Conservation (phyloP, 306 rosid species). For the Abrus precatorius region DNA sequence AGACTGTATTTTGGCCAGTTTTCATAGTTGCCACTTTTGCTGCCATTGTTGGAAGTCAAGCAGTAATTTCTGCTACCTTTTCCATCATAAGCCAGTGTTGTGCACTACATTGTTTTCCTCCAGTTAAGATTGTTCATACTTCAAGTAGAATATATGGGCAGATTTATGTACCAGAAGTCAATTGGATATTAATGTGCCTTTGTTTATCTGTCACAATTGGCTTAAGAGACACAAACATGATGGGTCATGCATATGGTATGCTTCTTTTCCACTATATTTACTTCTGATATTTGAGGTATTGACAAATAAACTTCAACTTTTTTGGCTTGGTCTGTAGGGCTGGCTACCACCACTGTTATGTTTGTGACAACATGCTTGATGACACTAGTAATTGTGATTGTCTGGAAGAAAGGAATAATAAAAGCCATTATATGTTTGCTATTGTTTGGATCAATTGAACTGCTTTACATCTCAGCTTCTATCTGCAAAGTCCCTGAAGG, state of each 20-base stretch:
- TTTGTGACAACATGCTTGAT: slow-evolving; percentile 68
- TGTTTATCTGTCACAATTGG: slow-evolving; percentile 55
- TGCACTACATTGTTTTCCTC: slow-evolving; percentile 51
- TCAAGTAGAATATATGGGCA: slow-evolving; percentile 54
- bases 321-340: slow-evolving; percentile 51
- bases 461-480: slow-evolving; percentile 54
- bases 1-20: slow-evolving; percentile 58
- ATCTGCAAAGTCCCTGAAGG: slow-evolving; percentile 48
- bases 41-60: slow-evolving; percentile 55
- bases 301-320: slow-evolving; percentile 36
- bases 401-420: slow-evolving; percentile 68
- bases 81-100: slow-evolving; percentile 54
- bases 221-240: slow-evolving; percentile 53
- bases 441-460: slow-evolving; percentile 52
- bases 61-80: slow-evolving; percentile 54
- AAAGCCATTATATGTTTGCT: slow-evolving; percentile 53
- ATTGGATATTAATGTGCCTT: slow-evolving; percentile 55
- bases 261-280: slow-evolving; percentile 5
- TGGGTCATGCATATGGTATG: slow-evolving; percentile 59
- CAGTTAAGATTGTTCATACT: slow-evolving; percentile 53
- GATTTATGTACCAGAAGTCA: slow-evolving; percentile 54
- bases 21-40: slow-evolving; percentile 53
- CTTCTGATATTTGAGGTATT: slow-evolving; percentile 3
- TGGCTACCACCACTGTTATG: slow-evolving; percentile 54
- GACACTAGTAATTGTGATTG: slow-evolving; percentile 69